Evolutionary conservation across 768 basidiomycete genomes (phyloP), one percentile per base, ranked within the genome.

Genomic region (Panus rudis): DNA sequence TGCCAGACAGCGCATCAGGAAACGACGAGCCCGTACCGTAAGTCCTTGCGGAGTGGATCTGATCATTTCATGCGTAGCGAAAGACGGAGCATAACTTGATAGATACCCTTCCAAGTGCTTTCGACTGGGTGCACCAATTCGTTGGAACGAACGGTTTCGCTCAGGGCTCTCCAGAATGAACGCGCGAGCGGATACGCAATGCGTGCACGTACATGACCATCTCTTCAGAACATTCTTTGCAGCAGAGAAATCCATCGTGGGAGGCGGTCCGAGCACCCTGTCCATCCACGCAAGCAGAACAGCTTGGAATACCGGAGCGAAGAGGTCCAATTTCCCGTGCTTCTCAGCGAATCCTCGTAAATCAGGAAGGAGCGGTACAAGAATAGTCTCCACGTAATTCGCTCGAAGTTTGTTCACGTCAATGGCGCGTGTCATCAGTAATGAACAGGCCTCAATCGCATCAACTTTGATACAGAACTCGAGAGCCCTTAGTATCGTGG

Each of bases 61-160:
- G 19, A 52, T 41, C 11, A 33, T 49, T 12, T 35, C 32, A 41
- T 35, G 52, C 5, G 40, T 49, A 7, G 49, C 51, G 5, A 35
- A 12, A 10, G 27, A 19, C 1, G 34, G 27, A 6, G 48, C 47
- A 30, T 48, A 30, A 7, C 6, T 8, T 2, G 4, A n/a, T 4
- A 55, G 39, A 30, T 31, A 37, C 4, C n/a, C 24, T 37, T 52
- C 51, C 31, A 55, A 43, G 24, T 55, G 54, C 31, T 43, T 49
- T 20, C 49, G 21, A 7, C 19, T 31, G 7, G 27, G 44, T 5
- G 45, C 45, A 16, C 49, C 47, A 16, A 51, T 51, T 6, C 44
- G 34, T 1, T 20, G 2, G 26, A 44, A 31, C 3, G 4, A 19
- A 22, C 11, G 28, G 6, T 4, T 16, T 13, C 28, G 31, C 28